Conservation (phyloP, 2,329 filamentous ascomycete genomes). For the Aspergillus piperis region DNA sequence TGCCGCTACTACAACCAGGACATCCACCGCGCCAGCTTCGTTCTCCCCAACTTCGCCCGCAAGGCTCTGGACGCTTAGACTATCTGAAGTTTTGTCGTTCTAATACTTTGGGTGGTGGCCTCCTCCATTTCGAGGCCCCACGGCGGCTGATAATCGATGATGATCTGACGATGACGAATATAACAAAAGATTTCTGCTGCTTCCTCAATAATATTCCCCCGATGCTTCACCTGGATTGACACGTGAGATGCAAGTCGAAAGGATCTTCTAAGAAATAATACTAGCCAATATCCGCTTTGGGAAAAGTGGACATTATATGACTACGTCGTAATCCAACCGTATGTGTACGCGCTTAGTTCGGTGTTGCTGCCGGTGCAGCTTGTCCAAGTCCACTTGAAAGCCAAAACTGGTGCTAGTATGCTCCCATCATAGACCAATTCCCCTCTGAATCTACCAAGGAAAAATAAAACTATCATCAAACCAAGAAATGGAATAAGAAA, state of each 20-base stretch:
- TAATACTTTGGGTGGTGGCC: conserved; percentile 10
- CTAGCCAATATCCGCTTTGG: neutral
- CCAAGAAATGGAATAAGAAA: neutral
- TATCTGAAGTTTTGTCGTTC: conserved; percentile 7
- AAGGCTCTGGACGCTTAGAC: conserved; percentile 57
- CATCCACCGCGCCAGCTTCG: conserved; percentile 91
- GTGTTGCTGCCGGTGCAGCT: neutral
- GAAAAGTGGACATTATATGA: too few relatives aligned
- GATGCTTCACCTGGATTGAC: neutral
- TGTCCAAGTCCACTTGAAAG: neutral
- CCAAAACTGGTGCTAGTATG: neutral
- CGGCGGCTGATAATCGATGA: conserved; percentile 17
- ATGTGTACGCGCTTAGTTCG: neutral
- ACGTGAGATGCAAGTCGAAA: neutral
- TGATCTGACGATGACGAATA: conserved; percentile 24
- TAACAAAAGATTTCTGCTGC: conserved; percentile 7
- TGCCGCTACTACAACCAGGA: conserved; percentile 98
- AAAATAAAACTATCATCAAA: neutral
- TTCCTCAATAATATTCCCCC: neutral
- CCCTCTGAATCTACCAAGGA: conserved; percentile 22
- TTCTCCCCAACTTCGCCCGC: conserved; percentile 90
- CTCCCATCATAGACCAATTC: neutral
- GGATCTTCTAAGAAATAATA: neutral
- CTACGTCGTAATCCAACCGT: neutral
- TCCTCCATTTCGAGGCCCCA: conserved; percentile 13